phyloP scores from a whole-genome alignment of 345 rosid genomes.

The Moringa oleifera region DNA sequence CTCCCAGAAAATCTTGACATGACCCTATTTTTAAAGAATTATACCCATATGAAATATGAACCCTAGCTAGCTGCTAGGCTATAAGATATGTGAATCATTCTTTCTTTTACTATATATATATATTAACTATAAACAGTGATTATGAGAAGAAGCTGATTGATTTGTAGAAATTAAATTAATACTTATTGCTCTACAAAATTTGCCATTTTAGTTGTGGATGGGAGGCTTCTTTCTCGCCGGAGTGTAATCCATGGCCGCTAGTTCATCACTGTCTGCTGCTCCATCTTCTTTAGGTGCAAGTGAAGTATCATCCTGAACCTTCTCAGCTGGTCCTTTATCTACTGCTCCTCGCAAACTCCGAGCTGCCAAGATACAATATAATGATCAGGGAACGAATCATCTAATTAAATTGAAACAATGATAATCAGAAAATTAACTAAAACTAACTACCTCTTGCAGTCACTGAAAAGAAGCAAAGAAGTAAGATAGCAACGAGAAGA shows the following conservation, averaged over 20 bases:
- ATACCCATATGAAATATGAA: too few relatives aligned
- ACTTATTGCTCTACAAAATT: too few relatives aligned
- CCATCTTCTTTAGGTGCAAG: conserved; percentile 15
- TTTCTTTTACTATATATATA: too few relatives aligned
- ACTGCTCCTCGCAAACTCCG: conserved; percentile 30
- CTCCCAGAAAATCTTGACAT: too few relatives aligned
- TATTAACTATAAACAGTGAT: too few relatives aligned
- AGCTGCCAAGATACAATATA: too few relatives aligned
- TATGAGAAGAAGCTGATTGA: too few relatives aligned
- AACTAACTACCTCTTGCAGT: conserved; percentile 28
- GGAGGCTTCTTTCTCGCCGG: conserved; percentile 61
- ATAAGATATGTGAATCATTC: too few relatives aligned
- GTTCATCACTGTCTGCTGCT: conserved; percentile 20
- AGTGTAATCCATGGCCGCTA: conserved; percentile 47
- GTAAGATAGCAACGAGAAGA: conserved; percentile 30
- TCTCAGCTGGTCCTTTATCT: not conserved
- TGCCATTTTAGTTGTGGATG: conserved; percentile 38
- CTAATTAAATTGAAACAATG: not conserved
- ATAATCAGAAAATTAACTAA: not conserved
- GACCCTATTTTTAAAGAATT: too few relatives aligned
- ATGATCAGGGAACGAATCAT: too few relatives aligned
- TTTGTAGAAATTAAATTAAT: too few relatives aligned
- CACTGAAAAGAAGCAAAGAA: conserved; percentile 34
- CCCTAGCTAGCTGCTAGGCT: too few relatives aligned
- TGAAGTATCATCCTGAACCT: not conserved